Conservation (phyloP, 768 basidiomycete genomes). For the Scleroderma citrinum region DNA sequence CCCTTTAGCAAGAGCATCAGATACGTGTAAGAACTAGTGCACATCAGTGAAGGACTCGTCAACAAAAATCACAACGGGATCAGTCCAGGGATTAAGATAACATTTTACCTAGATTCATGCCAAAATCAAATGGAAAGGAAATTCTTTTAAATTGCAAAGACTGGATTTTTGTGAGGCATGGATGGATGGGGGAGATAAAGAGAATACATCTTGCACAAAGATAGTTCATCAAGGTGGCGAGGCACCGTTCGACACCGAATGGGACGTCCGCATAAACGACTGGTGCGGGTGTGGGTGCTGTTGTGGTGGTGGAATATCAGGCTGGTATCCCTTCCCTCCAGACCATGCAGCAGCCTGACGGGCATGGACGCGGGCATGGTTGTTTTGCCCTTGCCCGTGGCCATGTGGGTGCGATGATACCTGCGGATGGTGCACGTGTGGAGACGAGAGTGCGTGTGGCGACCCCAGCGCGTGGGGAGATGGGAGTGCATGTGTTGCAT, state of each 20-base stretch:
- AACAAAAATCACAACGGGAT: no score
- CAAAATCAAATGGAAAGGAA: no score
- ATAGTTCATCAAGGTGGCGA: conserved; percentile 28
- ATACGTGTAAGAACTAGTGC: no score
- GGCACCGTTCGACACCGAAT: conserved; percentile 33
- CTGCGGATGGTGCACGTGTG: background rate
- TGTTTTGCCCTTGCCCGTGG: background rate
- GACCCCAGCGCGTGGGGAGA: background rate
- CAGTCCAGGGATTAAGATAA: no score
- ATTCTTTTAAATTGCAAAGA: no score
- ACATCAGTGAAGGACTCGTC: no score
- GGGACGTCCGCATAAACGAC: conserved; percentile 43
- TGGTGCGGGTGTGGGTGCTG: no score
- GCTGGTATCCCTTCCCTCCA: conserved; percentile 14
- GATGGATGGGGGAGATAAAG: no score
- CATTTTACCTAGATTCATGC: no score
- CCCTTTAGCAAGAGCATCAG: no score
- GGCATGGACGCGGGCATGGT: background rate
- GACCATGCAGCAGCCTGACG: background rate
- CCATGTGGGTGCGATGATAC: background rate
- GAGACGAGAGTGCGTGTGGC: background rate
- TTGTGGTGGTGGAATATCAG: conserved; percentile 17
- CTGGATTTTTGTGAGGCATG: no score
- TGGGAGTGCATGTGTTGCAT: background rate
- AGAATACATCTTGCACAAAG: background rate